These are phyloP conservation scores for Uromyces viciae-fabae DNA, from an alignment of 1,284 basidiomycete genomes.

Conservation along the genomic window DNA sequence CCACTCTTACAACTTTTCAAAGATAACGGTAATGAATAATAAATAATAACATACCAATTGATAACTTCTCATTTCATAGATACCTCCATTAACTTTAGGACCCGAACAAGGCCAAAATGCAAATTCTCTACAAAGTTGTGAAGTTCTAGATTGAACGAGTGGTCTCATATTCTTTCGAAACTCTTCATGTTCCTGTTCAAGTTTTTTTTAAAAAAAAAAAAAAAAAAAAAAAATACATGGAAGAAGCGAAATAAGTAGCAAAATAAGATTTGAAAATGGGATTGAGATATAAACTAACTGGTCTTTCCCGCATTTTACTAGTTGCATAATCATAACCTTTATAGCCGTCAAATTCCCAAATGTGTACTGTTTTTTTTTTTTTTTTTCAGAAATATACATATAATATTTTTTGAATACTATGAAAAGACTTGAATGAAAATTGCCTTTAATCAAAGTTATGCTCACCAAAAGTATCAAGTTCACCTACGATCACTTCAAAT, in stretches of 20 bases:
- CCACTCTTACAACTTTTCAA: background rate
- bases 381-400: background rate
- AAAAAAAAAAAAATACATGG: background rate
- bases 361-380: slow-evolving; percentile 34
- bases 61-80: slow-evolving; percentile 86
- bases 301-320: slow-evolving; percentile 28
- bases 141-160: slow-evolving; percentile 39
- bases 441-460: no score
- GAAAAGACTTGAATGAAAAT: no score
- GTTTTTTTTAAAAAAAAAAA: no score
- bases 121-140: slow-evolving; percentile 71
- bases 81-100: slow-evolving; percentile 74
- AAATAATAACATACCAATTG: slow-evolving; percentile 51
- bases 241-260: background rate
- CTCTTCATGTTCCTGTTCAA: slow-evolving; percentile 29
- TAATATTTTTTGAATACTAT: background rate
- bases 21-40: background rate
- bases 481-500: slow-evolving; percentile 33
- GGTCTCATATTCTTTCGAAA: slow-evolving; percentile 25
- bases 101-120: slow-evolving; percentile 86
- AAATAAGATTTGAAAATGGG: background rate
- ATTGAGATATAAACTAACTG: slow-evolving; percentile 6
- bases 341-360: slow-evolving; percentile 41
- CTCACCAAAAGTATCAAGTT: slow-evolving; percentile 40
- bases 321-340: slow-evolving; percentile 35